Base-by-base conservation (phyloP, 768 basidiomycete genomes). In the Saitozyma sp. region DNA sequence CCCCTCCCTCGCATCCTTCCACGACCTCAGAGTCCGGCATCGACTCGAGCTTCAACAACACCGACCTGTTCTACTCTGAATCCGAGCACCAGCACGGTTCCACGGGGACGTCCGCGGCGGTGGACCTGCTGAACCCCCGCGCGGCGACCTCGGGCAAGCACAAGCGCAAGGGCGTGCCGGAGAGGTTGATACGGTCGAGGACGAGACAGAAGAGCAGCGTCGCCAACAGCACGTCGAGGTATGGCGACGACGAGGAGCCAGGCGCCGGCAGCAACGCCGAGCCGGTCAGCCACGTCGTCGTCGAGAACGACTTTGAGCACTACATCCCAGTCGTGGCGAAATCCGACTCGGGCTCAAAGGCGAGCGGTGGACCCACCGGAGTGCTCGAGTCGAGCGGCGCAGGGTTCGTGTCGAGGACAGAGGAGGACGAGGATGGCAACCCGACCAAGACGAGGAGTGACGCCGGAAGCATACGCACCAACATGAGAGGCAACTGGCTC, bases 1-100 rank as follows among this genome's bases (percentile, higher is more conserved):
- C 64, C 17, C 70, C 75, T 20, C 71, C 78, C 37, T 72, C 76
- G 9, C 78, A 79, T 64, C 78, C 78, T 16, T 77, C 76, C 1
- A 77, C 76, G n/a, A 76, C 75, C 0, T 79, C 78, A 0, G 70
- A 75, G 62, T 72, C 73, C 3, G 76, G 67, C 20, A 54, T 67
- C n/a, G 70, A 60, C 41, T 59, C 54, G 9, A 61, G 66, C 41
- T 53, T 62, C 13, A 66, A 68, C 54, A 54, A 62, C 43, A 71
- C 64, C 20, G 69, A 73, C 41, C 58, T 56, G 10, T 69, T 60
- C 16, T 58, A 62, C 51, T 61, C 16, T 13, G 59, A 64, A 43
- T 59, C 61, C 40, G 58, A 59, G 17, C 43, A 64, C 20, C 48
- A 42, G 40, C 49, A 29, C 29, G 61, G 63, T 10, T 59, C 64